Percentiles rank a stretch among this genome's conserved stretches.
Evolutionary conservation across 805 yeast species (phyloP).

Genomic region (Priceomyces fermenticarens): DNA sequence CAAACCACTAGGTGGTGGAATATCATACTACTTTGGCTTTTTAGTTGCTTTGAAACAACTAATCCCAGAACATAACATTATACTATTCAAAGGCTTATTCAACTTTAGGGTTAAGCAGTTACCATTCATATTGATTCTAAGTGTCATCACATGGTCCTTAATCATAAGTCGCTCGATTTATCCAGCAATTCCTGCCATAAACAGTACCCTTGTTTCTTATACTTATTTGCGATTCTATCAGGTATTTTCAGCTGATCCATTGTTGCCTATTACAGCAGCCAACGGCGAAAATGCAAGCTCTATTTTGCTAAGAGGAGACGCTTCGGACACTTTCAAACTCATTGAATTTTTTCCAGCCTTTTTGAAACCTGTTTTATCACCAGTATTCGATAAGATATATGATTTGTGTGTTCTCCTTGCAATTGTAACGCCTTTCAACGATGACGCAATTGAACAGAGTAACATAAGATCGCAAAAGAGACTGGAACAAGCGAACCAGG

Average conservation of each 20-base stretch:
- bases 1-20: slow-evolving; percentile 51
- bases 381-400: slow-evolving; percentile 43
- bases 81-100: slow-evolving; percentile 42
- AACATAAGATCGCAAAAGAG: slow-evolving; percentile 69
- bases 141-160: slow-evolving; percentile 36
- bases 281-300: slow-evolving; percentile 21
- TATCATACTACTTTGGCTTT: slow-evolving; percentile 51
- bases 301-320: slow-evolving; percentile 65
- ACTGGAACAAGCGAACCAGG: slow-evolving; percentile 45
- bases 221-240: slow-evolving; percentile 77
- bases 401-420: slow-evolving; percentile 41
- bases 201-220: slow-evolving; percentile 70
- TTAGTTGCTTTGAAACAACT: slow-evolving; percentile 56
- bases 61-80: slow-evolving; percentile 55
- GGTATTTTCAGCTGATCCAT: slow-evolving; percentile 49
- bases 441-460: slow-evolving; percentile 68
- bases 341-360: slow-evolving; percentile 79
- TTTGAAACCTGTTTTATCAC: slow-evolving; percentile 48
- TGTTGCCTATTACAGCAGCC: slow-evolving; percentile 46
- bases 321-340: slow-evolving; percentile 83
- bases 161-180: slow-evolving; percentile 31
- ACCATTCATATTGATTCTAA: slow-evolving; percentile 45
- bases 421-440: slow-evolving; percentile 60
- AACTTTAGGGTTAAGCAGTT: slow-evolving; percentile 58
- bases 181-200: slow-evolving; percentile 54